phyloP scores from a whole-genome alignment of 768 basidiomycete species.

The Russula compacta region DNA sequence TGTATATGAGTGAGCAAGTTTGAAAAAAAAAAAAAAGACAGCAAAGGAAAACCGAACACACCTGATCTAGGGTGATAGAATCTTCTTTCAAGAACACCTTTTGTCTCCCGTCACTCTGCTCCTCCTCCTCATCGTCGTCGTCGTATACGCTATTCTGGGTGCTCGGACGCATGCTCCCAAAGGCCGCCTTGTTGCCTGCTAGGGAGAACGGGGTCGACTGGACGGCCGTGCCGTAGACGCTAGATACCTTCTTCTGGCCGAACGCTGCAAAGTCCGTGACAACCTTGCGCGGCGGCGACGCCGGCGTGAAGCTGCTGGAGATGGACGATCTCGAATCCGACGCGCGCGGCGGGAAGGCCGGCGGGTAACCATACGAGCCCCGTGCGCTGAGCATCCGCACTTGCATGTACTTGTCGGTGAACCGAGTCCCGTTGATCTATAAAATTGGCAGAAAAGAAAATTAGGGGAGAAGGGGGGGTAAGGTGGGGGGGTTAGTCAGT shows the following conservation, averaged over 20 bases:
- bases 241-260: conserved; percentile 61
- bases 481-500: not conserved
- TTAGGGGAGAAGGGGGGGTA: not conserved
- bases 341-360: conserved; percentile 36
- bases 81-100: conserved; percentile 71
- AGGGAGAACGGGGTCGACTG: conserved; percentile 72
- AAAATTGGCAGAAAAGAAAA: conserved; percentile 3
- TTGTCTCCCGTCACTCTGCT: conserved; percentile 49
- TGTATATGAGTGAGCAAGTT: not conserved
- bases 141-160: conserved; percentile 39
- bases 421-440: conserved; percentile 89
- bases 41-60: conserved; percentile 26
- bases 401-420: conserved; percentile 92
- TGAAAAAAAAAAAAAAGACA: not conserved
- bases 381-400: conserved; percentile 54
- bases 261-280: conserved; percentile 85
- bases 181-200: conserved; percentile 74
- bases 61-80: conserved; percentile 90
- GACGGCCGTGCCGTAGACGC: conserved; percentile 80
- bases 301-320: conserved; percentile 29
- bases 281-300: conserved; percentile 52
- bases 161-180: conserved; percentile 60
- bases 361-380: conserved; percentile 41
- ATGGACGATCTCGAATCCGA: conserved; percentile 33
- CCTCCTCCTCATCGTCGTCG: conserved; percentile 71